A percentile compares a stretch with the other conserved stretches of the same genome.
Evolutionary conservation across 108 stramenopile species (phyloP).

Genomic region (Cyclostephanos invisitatus): DNA sequence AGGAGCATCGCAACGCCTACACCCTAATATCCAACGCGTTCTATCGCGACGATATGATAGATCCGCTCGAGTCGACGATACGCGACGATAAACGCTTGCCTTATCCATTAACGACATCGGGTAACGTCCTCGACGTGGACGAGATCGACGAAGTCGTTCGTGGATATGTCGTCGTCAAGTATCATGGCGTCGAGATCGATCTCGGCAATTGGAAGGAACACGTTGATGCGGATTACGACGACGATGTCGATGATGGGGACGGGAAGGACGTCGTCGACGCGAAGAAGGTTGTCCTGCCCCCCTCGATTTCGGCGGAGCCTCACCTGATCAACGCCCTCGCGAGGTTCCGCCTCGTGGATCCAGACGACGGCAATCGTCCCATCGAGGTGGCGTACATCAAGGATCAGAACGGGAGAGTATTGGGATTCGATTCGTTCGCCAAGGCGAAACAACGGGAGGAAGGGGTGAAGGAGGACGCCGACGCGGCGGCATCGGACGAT

Average conservation of each 20-base stretch:
- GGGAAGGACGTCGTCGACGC: slow-evolving; percentile 7
- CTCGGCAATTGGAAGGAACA: slow-evolving; percentile 50
- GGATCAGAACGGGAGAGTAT: slow-evolving; percentile 71
- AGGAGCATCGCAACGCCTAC: slow-evolving; percentile 67
- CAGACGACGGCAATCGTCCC: slow-evolving; percentile 28
- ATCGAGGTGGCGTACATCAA: slow-evolving; percentile 80
- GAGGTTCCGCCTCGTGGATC: slow-evolving; percentile 43
- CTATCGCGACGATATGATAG: slow-evolving; percentile 56
- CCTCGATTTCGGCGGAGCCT: slow-evolving; percentile 43
- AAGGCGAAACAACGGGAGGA: slow-evolving; percentile 13
- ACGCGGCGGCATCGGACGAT: not conserved
- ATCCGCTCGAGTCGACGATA: slow-evolving; percentile 43
- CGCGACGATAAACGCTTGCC: slow-evolving; percentile 13
- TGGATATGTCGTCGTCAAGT: slow-evolving; percentile 28
- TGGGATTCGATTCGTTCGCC: slow-evolving; percentile 69
- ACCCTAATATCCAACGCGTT: slow-evolving; percentile 63
- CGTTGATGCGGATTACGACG: slow-evolving; percentile 47
- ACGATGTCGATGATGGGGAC: slow-evolving; percentile 7
- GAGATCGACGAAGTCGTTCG: not conserved
- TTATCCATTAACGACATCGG: slow-evolving; percentile 5
- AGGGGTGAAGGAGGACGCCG: slow-evolving; percentile 6
- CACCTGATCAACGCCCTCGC: slow-evolving; percentile 57
- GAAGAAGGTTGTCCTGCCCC: slow-evolving; percentile 1
- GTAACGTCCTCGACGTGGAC: not conserved
- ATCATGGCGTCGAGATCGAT: slow-evolving; percentile 38